These are phyloP conservation scores for Hypoxylon sp. DNA, from an alignment of 2,329 filamentous ascomycete species.

Conservation along the genomic window DNA sequence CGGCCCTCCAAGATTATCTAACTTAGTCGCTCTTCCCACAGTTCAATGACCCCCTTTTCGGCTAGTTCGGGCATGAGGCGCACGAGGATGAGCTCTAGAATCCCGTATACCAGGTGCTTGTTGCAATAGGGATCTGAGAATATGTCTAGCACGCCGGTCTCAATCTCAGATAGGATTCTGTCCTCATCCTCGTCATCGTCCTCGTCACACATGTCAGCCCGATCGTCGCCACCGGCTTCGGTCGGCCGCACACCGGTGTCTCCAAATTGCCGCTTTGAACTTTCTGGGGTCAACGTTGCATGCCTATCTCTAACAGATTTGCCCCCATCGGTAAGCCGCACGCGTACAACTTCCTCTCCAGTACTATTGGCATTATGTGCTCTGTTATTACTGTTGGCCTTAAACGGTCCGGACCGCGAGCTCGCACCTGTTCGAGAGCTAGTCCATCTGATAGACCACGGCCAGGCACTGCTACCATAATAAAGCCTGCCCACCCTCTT, in stretches of 20 bases:
- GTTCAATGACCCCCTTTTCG: conserved; percentile 76
- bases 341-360: conserved; percentile 46
- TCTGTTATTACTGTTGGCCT: conserved; percentile 43
- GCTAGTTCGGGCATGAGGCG: conserved; percentile 86
- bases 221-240: conserved; percentile 38
- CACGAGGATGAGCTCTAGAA: conserved; percentile 85
- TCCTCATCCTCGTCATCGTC: conserved; percentile 57
- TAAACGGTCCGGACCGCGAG: conserved; percentile 49
- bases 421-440: conserved; percentile 43
- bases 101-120: conserved; percentile 86
- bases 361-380: conserved; percentile 43
- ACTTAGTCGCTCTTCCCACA: conserved; percentile 78
- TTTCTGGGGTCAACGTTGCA: conserved; percentile 48
- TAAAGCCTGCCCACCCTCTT: conserved; percentile 63
- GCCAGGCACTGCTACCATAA: conserved; percentile 57
- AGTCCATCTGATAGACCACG: conserved; percentile 48
- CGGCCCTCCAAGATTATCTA: conserved; percentile 35
- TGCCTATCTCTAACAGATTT: conserved; percentile 44
- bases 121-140: conserved; percentile 90
- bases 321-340: conserved; percentile 45
- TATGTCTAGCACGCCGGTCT: conserved; percentile 75
- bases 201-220: conserved; percentile 44
- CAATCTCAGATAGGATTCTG: conserved; percentile 69
- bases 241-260: conserved; percentile 42
- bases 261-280: conserved; percentile 42